Conservation (phyloP, 352 stramenopile genomes). For the Phytophthora tentaculata region DNA sequence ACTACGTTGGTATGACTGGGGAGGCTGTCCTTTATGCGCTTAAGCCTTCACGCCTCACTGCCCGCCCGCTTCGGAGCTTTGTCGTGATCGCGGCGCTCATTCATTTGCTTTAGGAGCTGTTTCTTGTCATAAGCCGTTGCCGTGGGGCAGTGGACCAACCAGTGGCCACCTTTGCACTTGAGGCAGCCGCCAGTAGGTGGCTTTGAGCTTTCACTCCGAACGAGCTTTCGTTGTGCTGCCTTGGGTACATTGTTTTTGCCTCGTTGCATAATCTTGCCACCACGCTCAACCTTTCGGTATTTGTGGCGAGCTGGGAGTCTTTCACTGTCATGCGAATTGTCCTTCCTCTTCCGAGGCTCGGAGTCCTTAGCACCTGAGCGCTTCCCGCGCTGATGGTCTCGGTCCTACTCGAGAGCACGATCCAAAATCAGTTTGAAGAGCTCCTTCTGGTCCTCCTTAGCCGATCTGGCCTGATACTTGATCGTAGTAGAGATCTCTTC, state of each 20-base stretch:
- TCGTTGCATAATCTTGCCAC: not conserved
- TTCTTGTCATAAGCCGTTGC: not conserved
- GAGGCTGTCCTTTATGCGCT: constrained; percentile 3
- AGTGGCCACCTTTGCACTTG: constrained; percentile 1
- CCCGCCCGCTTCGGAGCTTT: not conserved
- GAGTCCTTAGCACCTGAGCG: not conserved
- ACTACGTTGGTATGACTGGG: not conserved
- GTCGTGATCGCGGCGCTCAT: not conserved
- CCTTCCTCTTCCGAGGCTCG: too few relatives aligned
- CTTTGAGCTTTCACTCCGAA: too few relatives aligned
- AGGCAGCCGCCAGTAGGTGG: not conserved
- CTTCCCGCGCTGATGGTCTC: not conserved
- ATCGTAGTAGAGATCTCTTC: not conserved
- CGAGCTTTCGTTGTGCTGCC: too few relatives aligned
- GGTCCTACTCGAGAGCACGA: not conserved
- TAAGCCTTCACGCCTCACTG: not conserved
- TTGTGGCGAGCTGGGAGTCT: too few relatives aligned
- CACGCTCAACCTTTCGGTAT: not conserved
- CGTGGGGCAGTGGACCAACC: not conserved
- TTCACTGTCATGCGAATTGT: too few relatives aligned
- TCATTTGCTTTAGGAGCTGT: not conserved
- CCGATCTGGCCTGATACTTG: too few relatives aligned
- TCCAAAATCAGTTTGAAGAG: not conserved
- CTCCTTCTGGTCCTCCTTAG: not conserved
- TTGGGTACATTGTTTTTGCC: too few relatives aligned